phyloP scores from a whole-genome alignment of 345 rosid genomes.

The Brassica carinata region DNA sequence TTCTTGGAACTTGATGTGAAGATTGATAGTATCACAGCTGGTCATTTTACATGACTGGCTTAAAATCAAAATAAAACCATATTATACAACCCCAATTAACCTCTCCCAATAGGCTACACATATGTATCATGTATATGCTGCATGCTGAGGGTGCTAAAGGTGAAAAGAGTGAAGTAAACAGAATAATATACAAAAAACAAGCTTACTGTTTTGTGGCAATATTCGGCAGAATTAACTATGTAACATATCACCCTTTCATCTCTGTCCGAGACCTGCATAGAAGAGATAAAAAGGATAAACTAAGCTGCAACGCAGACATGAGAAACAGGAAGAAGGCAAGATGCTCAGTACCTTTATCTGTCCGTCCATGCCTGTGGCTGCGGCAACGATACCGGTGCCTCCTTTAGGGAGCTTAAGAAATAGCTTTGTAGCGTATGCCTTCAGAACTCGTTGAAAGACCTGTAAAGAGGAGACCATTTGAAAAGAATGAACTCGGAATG shows the following conservation, averaged over 20 bases:
- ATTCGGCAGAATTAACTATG: conserved; percentile 95
- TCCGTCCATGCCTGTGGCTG: conserved; percentile 97
- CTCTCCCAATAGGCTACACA: neutral
- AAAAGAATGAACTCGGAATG: conserved; percentile 18
- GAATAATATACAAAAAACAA: conserved; percentile 27
- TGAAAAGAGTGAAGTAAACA: conserved; percentile 15
- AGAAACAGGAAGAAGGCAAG: conserved; percentile 16
- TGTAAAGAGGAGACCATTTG: conserved; percentile 33
- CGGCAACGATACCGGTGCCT: conserved; percentile 95
- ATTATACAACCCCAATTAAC: conserved; percentile 12
- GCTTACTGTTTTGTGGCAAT: conserved; percentile 91
- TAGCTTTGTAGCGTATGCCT: conserved; percentile 91
- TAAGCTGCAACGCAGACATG: conserved; percentile 10
- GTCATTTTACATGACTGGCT: conserved; percentile 13
- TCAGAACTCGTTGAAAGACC: conserved; percentile 96
- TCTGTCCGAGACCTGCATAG: conserved; percentile 79
- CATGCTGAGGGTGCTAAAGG: conserved; percentile 14
- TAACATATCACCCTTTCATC: conserved; percentile 94
- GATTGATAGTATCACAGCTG: neutral
- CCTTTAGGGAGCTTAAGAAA: conserved; percentile 87
- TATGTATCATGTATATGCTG: conserved; percentile 10
- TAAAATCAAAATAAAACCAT: neutral
- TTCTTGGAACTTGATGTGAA: conserved; percentile 14
- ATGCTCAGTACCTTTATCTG: conserved; percentile 74
- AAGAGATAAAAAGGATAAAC: conserved; percentile 1